Evolutionary conservation across 257 asterid species (phyloP), one percentile per base, ranked within the genome.

Genomic region (Lycium ferocissimum): DNA sequence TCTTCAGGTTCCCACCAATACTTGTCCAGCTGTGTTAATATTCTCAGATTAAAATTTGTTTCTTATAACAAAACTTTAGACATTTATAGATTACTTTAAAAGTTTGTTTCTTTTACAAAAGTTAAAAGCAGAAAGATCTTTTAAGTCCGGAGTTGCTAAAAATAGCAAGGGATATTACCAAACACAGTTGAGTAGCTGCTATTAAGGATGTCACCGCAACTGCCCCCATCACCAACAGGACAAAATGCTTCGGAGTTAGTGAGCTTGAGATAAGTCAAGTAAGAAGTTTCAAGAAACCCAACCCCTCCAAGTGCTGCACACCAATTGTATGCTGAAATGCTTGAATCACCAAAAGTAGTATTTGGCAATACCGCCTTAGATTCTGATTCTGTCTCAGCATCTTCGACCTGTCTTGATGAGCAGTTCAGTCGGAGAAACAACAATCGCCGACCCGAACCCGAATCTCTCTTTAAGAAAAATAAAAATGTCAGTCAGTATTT

Each of bases 231-330:
- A 47, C 93, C 94, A 43, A 88, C 75, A 18, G 98, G 98, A 87
- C 99, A 96, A 87, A 96, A 91, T 69, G 96, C 99, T 10, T 93
- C 97, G 40, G 97, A 89, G 84, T 92, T 83, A 56, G 97, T 88
- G 80, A 96, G 89, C 81, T 96, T 96, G 67, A 93, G 91, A 89
- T 88, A 94, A 49, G 94, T 95, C 94, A 96, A 92, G 88, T 96
- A 96, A 11, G 94, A 88, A 5, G 99, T 95, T 89, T 96, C 99
- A 73, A 96, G 84, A 79, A 95, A 93, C 47, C 99, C 99, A 62
- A 96, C 59, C 37, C 93, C 96, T 47, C 98, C 99, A 26, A 96
- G 94, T 59, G 87, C 96, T 59, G 93, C 95, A 78, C 90, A 90
- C 97, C 94, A 94, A 81, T 83, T 89, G 86, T 90, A 93, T 37